Percentiles rank a stretch among this genome's conserved stretches.
Conservation (phyloP, 352 stramenopile genomes). For the Halophytophthora polymorphica region DNA sequence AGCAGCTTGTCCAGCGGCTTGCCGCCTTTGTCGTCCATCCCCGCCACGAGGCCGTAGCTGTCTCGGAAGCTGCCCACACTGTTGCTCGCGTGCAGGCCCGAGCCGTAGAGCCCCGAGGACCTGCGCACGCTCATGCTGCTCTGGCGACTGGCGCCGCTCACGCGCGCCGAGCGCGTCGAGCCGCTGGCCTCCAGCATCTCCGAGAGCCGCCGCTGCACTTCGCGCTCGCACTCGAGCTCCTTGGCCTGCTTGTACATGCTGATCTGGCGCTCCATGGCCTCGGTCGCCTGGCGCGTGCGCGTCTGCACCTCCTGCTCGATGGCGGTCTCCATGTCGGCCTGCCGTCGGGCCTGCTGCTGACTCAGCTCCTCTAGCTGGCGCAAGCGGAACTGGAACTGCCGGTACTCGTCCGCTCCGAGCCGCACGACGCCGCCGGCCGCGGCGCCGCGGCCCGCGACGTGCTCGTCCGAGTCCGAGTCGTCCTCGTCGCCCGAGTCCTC, state of each 20-base stretch:
- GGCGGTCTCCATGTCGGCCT: slow-evolving; percentile 68
- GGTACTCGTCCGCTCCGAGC: slow-evolving; percentile 71
- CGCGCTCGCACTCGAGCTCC: slow-evolving; percentile 72
- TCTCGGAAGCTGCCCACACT: slow-evolving; percentile 33
- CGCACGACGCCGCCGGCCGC: slow-evolving; percentile 36
- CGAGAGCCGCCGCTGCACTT: slow-evolving; percentile 71
- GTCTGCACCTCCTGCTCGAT: slow-evolving; percentile 73
- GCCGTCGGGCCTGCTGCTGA: slow-evolving; percentile 64
- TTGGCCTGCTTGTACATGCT: slow-evolving; percentile 85
- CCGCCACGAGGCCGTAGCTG: slow-evolving; percentile 26
- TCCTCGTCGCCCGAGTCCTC: slow-evolving; percentile 61
- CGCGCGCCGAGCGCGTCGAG: slow-evolving; percentile 17
- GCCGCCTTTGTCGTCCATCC: slow-evolving; percentile 34
- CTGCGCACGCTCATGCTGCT: slow-evolving; percentile 10
- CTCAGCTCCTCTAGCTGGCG: slow-evolving; percentile 74
- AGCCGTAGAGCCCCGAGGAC: slow-evolving; percentile 13
- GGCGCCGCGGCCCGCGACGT: slow-evolving; percentile 14
- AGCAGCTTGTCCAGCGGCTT: slow-evolving; percentile 76
- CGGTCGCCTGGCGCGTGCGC: slow-evolving; percentile 62
- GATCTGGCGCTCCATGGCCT: slow-evolving; percentile 83
- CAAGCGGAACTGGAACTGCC: slow-evolving; percentile 82
- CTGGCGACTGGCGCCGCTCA: slow-evolving; percentile 7
- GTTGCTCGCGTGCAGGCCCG: slow-evolving; percentile 12
- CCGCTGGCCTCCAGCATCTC: slow-evolving; percentile 32
- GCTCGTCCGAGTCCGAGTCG: slow-evolving; percentile 49